A percentile compares a stretch with the other conserved stretches of the same genome.
Evolutionary conservation across 805 yeast genomes (phyloP).

Genomic region (Kluyveromyces dobzhanskii): DNA sequence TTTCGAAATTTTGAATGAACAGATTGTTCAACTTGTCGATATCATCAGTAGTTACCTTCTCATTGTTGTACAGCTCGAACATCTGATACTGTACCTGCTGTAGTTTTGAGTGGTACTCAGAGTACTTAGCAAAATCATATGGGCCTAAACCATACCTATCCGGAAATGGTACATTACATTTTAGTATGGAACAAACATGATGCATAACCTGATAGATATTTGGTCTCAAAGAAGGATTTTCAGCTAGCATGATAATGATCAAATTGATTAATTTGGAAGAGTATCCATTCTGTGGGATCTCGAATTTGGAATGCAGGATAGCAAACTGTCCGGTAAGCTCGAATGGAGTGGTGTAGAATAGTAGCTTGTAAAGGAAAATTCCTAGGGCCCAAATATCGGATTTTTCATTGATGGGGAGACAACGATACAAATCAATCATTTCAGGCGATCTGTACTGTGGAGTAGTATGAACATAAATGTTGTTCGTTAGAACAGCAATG

Average conservation of each 20-base stretch:
- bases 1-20: constrained; percentile 22
- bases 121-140: constrained; percentile 48
- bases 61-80: constrained; percentile 22
- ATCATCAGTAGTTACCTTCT: constrained; percentile 10
- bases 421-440: constrained; percentile 64
- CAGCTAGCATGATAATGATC: constrained; percentile 72
- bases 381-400: constrained; percentile 86
- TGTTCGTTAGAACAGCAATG: constrained; percentile 70
- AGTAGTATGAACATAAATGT: constrained; percentile 71
- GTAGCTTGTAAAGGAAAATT: constrained; percentile 63
- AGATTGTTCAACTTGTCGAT: constrained; percentile 17
- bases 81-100: constrained; percentile 23
- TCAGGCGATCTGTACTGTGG: constrained; percentile 84
- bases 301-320: constrained; percentile 72
- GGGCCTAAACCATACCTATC: constrained; percentile 41
- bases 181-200: constrained; percentile 54
- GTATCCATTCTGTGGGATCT: constrained; percentile 67
- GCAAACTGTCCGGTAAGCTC: constrained; percentile 58
- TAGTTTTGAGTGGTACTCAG: constrained; percentile 36
- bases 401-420: constrained; percentile 70
- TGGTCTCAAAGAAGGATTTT: constrained; percentile 76
- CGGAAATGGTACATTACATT: constrained; percentile 42
- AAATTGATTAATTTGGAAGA: constrained; percentile 67
- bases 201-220: constrained; percentile 72
- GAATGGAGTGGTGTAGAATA: constrained; percentile 79